Evolutionary conservation across 345 rosid genomes (phyloP).

Genomic region (Moringa oleifera): DNA sequence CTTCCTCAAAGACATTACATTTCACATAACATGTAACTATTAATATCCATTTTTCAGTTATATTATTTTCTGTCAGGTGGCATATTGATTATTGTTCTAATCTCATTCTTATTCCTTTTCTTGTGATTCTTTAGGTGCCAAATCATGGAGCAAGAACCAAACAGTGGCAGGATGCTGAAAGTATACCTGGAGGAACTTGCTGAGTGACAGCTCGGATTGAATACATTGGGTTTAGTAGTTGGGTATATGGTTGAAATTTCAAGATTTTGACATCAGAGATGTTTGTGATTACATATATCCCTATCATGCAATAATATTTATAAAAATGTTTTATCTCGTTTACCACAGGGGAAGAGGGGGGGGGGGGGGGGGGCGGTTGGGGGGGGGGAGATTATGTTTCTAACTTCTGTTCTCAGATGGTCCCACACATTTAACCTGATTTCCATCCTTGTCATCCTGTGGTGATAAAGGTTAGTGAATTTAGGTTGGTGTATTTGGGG

Average conservation of each 20-base stretch:
- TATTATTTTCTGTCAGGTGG: neutral
- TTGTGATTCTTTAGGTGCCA: neutral
- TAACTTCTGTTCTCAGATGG: neutral
- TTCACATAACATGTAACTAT: neutral
- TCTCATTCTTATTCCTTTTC: neutral
- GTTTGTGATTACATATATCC: neutral
- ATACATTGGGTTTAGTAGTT: neutral
- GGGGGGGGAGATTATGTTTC: neutral
- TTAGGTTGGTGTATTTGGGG: neutral
- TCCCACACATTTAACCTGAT: neutral
- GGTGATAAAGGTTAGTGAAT: neutral
- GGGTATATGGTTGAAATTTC: neutral
- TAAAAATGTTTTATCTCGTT: neutral
- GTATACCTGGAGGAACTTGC: neutral
- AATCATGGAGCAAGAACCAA: too few species aligned
- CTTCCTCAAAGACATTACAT: constrained; percentile 7
- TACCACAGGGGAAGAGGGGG: too few species aligned
- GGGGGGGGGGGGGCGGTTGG: too few species aligned
- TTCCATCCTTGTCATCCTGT: neutral
- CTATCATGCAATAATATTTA: too few species aligned
- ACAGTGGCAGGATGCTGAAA: neutral
- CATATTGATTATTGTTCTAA: neutral
- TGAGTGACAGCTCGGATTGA: neutral
- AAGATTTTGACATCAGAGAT: neutral
- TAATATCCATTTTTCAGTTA: neutral